Base-by-base conservation (phyloP, 2,329 filamentous ascomycete species). In the Beauveria medogensis region DNA sequence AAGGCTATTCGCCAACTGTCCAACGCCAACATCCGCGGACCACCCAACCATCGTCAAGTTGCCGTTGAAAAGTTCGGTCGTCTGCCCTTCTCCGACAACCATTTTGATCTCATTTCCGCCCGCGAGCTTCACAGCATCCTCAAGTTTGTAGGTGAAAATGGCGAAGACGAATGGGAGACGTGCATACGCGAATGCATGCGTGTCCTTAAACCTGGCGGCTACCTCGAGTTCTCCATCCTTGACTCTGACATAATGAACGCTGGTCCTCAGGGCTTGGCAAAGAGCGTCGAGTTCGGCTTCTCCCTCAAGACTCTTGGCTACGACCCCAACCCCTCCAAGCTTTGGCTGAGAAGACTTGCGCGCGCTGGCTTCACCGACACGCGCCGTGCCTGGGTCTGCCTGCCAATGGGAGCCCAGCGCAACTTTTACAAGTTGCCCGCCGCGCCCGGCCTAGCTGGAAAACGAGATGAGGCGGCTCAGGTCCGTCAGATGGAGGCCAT, bases 41-140 rank as follows among this genome's bases (percentile, higher is more conserved):
- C 94, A 1, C 76, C 84, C 40, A 99, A 99, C 75, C 93, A 97
- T 77, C 86, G 89, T 63, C 89, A 90, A 67, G 85, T 95, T 28
- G 85, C 86, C 2, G 90, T 97, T 3, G 81, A 89, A 44, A 84
- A 86, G 55, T 79, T 96, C 14, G 91, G 88, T 74, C 85, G 84
- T 63, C 82, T 99, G 2, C 94, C 94, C 0, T 99, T 97, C 75
- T 84, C 86, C 8, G 85, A 91, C 69, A 85, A 87, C 66, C 87
- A 92, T 71, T 99, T 99, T 69, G 93, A 97, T 69, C 85, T 97
- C 65, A 85, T 99, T 69, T 96, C 91, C 3, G 91, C 92, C 1
- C 88, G 93, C 41, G 90, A 92, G 61, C 82, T 99, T 53, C 90
- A 96, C 74, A 85, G 88, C 58, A 82, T 95, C 44, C 84, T 99